A percentile compares a stretch with the other conserved stretches of the same genome.
Evolutionary conservation across 441 rosid species (phyloP).

Genomic region (Gossypium lobatum): DNA sequence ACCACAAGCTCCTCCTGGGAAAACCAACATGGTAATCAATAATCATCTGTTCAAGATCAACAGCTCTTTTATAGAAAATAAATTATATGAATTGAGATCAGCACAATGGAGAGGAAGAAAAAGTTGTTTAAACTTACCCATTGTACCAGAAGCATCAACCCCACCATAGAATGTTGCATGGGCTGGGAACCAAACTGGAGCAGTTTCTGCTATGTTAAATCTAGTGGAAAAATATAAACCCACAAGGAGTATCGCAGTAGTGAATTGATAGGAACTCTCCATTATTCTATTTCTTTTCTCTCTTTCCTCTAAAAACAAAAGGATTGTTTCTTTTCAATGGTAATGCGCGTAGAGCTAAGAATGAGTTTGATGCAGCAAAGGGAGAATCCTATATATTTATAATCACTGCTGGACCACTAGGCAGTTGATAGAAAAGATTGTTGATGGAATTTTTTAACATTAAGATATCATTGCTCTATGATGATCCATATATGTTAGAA

Average conservation of each 20-base stretch:
- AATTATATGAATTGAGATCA: neutral
- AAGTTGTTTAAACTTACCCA: constrained; percentile 33
- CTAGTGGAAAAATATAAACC: constrained; percentile 18
- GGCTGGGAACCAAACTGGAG: constrained; percentile 48
- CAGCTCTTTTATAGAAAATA: neutral
- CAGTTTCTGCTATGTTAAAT: constrained; percentile 21
- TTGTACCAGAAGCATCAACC: constrained; percentile 66
- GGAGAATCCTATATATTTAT: constrained; percentile 23
- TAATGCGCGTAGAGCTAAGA: neutral
- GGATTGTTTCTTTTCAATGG: neutral
- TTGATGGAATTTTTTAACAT: neutral
- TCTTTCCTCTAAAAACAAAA: neutral
- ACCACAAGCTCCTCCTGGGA: constrained; percentile 77
- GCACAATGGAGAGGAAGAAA: neutral
- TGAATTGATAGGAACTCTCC: constrained; percentile 20
- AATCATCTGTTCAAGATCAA: neutral
- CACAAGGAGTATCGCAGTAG: constrained; percentile 15
- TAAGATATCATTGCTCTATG: constrained; percentile 3
- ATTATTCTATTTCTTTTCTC: constrained; percentile 15
- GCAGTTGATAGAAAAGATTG: neutral
- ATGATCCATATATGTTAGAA: constrained; percentile 5
- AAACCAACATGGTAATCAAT: neutral
- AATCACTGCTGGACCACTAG: neutral
- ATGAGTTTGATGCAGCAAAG: constrained; percentile 14
- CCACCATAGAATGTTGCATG: constrained; percentile 80